phyloP scores from a whole-genome alignment of 805 yeast species.

The Starmerella potacharoeniae region DNA sequence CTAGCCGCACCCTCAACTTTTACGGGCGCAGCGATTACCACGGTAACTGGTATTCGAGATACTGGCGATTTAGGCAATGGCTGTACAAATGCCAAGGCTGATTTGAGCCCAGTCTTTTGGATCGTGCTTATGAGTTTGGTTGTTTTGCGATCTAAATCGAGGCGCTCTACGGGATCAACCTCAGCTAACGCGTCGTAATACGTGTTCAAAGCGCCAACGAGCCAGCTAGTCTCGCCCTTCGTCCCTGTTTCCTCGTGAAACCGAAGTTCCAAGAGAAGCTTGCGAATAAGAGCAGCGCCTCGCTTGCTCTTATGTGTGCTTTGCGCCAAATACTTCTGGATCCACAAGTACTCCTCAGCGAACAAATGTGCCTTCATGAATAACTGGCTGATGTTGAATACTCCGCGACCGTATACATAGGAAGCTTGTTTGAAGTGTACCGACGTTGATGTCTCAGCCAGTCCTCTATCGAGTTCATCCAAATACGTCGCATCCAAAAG shows the following conservation, averaged over 20 bases:
- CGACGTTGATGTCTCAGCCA: neutral
- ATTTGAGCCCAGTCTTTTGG: slow-evolving; percentile 15
- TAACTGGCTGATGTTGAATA: slow-evolving; percentile 19
- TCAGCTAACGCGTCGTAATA: slow-evolving; percentile 23
- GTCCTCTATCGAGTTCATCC: neutral
- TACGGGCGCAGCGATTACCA: slow-evolving; percentile 9
- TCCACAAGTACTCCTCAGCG: slow-evolving; percentile 20
- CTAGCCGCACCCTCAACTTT: neutral
- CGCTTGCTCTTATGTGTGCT: slow-evolving; percentile 17
- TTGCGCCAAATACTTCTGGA: slow-evolving; percentile 20
- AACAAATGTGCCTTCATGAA: slow-evolving; percentile 19
- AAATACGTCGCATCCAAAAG: neutral
- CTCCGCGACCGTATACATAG: slow-evolving; percentile 21
- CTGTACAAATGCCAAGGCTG: slow-evolving; percentile 14
- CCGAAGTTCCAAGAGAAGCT: slow-evolving; percentile 22
- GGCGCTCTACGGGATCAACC: slow-evolving; percentile 16
- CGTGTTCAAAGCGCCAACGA: slow-evolving; percentile 23
- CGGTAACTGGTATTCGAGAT: slow-evolving; percentile 5
- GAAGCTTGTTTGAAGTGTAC: slow-evolving; percentile 11
- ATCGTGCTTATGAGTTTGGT: slow-evolving; percentile 16
- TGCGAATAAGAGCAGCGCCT: slow-evolving; percentile 21
- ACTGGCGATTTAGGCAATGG: neutral
- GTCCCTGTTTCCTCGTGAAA: slow-evolving; percentile 16
- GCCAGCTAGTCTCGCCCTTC: slow-evolving; percentile 20
- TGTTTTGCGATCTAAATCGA: slow-evolving; percentile 24